Evolutionary conservation across 805 yeast genomes (phyloP), one percentile per base, ranked within the genome.

Genomic region (Nakazawaea populi): DNA sequence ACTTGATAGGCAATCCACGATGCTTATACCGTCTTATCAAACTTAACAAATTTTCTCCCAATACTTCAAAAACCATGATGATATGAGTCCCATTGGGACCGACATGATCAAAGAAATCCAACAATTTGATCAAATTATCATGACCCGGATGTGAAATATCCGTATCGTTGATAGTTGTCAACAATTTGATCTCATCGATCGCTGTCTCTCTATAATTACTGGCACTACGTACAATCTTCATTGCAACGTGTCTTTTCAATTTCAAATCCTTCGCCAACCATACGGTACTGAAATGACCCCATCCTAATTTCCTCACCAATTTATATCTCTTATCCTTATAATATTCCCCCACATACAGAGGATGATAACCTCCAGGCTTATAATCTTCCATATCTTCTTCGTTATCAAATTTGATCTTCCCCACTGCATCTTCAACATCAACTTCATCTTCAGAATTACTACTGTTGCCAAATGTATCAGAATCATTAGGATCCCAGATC

Each of bases 221-320:
- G 12, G 97, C 96, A 59, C 95, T 85, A 55, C 97, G 77, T 29
- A 94, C 97, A 58, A 94, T 85, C 66, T 94, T 94, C 77, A 94
- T 78, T 1, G 99, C 99, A 27, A 94, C 98, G 63, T 87, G 96
- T 45, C 78, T 70, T 53, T 78, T 74, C 50, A 74, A 71, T 55
- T 72, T 74, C 52, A 80, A 84, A 47, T 72, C 74, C 54, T 70
- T 76, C 4, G 97, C 98, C 31, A 88, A 72, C 97, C 97, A 91
- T 27, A 89, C 97, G 1, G 96, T 94, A 30, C 96, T 85, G 64
- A 94, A 94, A 68, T 94, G 97, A 36, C 99, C 99, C 99, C 99
- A 94, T 0, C 99, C 99, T 4, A 94, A 73, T 64, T 94, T 94
- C 54, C 98, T 79, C 32, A 88, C 91, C 46, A 94, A 68, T 1